Base-by-base conservation (phyloP, 805 yeast genomes). In the Saturnispora halmiae region DNA sequence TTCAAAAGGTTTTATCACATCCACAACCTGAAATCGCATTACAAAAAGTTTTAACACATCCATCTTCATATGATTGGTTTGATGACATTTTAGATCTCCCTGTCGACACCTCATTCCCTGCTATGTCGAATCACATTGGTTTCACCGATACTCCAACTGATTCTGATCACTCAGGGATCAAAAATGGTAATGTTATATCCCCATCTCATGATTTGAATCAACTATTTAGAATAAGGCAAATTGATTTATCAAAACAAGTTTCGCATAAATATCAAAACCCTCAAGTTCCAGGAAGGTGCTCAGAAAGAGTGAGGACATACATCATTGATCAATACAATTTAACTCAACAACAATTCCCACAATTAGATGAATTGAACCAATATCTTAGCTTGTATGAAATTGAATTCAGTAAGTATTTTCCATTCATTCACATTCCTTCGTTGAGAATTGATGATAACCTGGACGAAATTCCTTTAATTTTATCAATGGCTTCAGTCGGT, bases 401-500 rank as follows among this genome's bases (percentile, higher is more conserved):
- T 38, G 87, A 85, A 53, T 87, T 86, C 60, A 82, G 82, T 63
- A 75, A 74, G 42, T 87, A 82, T 56, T 80, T 85, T 60, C 88
- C 94, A 19, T 86, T 87, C 56, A 74, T 88, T 47, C 95, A 87
- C 60, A 63, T 82, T 34, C 83, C 84, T 16, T 72, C 72, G 36
- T 67, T 74, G 46, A 61, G 64, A 36, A 69, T 56, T 21, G 64
- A 63, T 66, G 62, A 70, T 56, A 55, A 70, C 60, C 58, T 77
- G 55, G 58, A 77, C 54, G 64, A 67, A 54, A 66, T 72, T 39
- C 88, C 95, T 2, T 66, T 88, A 34, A 56, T 85, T 5, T 64
- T 87, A 41, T 76, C 94, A 2, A 82, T 87, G 73, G 82, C 92
- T 1, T 80, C 95, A 13, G 75, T 88, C 43, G 97, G 97, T 32